Percentiles rank a stretch among this genome's conserved stretches.
These are phyloP conservation scores for Trichomonascaceae sp. DNA, from an alignment of 1,139 yeast genomes.

Conservation along the genomic window DNA sequence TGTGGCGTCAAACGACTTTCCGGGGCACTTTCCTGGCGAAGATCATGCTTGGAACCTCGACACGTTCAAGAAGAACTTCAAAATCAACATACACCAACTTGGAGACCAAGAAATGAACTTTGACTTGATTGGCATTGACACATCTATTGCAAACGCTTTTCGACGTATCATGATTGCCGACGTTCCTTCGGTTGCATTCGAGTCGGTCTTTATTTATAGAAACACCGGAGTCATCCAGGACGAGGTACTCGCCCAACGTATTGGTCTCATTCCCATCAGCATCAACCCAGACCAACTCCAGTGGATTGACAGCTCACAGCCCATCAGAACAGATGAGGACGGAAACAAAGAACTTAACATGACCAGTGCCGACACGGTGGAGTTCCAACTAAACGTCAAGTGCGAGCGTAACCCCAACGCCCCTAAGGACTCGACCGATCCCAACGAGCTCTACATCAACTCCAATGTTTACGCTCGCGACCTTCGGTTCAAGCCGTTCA, in stretches of 20 bases:
- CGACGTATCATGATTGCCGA: conserved; percentile 95
- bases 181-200: conserved; percentile 93
- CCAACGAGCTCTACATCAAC: conserved; percentile 70
- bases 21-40: conserved; percentile 58
- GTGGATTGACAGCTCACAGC: conserved; percentile 48
- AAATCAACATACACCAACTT: conserved; percentile 49
- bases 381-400: conserved; percentile 62
- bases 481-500: conserved; percentile 83
- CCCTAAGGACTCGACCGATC: conserved; percentile 65
- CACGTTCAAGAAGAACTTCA: conserved; percentile 55
- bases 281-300: conserved; percentile 66
- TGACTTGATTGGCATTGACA: conserved; percentile 75
- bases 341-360: conserved; percentile 18
- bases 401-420: conserved; percentile 84
- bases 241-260: conserved; percentile 89
- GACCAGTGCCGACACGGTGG: conserved; percentile 82
- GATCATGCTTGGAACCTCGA: conserved; percentile 79
- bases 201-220: conserved; percentile 77
- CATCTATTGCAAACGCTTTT: conserved; percentile 91
- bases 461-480: conserved; percentile 82
- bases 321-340: conserved; percentile 15
- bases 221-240: conserved; percentile 95
- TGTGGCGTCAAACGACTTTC: conserved; percentile 69
- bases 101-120: conserved; percentile 69
- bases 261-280: conserved; percentile 81